phyloP scores from a whole-genome alignment of 345 rosid genomes.

The Citropsis articulata region DNA sequence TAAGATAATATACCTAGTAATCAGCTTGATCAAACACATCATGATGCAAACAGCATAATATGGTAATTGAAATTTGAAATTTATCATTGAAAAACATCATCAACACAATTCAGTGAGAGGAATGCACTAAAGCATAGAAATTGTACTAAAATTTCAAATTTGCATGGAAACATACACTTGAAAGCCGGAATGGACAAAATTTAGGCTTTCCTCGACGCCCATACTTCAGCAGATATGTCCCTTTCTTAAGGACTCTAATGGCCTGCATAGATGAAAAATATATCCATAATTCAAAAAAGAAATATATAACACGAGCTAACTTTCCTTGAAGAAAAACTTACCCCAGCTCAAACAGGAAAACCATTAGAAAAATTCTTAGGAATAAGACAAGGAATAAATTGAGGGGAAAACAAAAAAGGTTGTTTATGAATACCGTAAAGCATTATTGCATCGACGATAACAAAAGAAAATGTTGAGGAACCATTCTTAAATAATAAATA shows the following conservation, averaged over 20 bases:
- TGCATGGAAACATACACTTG: constrained; percentile 38
- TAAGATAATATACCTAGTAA: not conserved
- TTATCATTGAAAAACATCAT: not conserved
- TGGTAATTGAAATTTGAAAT: not conserved
- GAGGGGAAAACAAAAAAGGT: not conserved
- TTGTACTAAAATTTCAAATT: not conserved
- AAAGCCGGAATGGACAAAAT: constrained; percentile 72
- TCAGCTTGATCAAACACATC: not conserved
- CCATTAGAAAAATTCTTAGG: not conserved
- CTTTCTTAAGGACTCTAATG: constrained; percentile 66
- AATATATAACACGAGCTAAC: not conserved
- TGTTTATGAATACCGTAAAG: not conserved
- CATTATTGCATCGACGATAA: not conserved
- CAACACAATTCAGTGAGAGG: not conserved
- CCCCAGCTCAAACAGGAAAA: not conserved
- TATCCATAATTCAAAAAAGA: not conserved
- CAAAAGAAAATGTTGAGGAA: not conserved
- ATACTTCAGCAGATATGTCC: constrained; percentile 66
- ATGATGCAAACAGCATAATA: not conserved
- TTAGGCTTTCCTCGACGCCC: constrained; percentile 80
- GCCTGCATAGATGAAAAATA: constrained; percentile 35
- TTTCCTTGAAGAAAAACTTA: not conserved
- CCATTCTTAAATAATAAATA: not conserved
- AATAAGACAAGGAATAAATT: constrained; percentile 7
- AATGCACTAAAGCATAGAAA: not conserved